A percentile compares a stretch with the other conserved stretches of the same genome.
These are phyloP conservation scores for Starmerella lactis-condensi DNA, from an alignment of 805 yeast species.

Conservation along the genomic window DNA sequence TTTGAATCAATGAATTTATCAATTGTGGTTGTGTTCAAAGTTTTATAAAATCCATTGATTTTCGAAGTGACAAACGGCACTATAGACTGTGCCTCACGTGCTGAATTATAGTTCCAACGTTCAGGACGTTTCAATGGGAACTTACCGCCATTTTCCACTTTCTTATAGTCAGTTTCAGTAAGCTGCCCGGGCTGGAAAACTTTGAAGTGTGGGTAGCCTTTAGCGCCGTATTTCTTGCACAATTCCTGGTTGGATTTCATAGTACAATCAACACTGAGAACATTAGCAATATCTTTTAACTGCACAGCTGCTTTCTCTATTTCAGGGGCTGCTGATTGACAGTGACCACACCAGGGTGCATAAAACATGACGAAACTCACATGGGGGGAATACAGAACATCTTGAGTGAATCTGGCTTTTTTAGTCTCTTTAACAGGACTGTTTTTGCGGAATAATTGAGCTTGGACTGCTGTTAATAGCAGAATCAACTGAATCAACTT, in stretches of 20 bases:
- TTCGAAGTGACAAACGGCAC: conserved; percentile 17
- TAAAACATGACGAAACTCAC: conserved; percentile 76
- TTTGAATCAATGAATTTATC: neutral
- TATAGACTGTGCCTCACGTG: conserved; percentile 18
- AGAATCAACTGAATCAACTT: no score
- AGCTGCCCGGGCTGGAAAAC: conserved; percentile 69
- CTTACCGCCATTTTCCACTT: conserved; percentile 16
- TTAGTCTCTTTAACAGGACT: conserved; percentile 14
- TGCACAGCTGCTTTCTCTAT: conserved; percentile 44
- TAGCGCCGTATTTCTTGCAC: conserved; percentile 46
- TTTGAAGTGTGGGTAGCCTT: conserved; percentile 70
- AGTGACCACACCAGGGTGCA: conserved; percentile 98
- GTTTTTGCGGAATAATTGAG: conserved; percentile 8
- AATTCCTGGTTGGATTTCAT: conserved; percentile 42
- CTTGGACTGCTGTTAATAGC: no score
- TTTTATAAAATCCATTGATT: conserved; percentile 19
- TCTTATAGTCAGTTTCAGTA: conserved; percentile 16
- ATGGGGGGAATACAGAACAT: conserved; percentile 50
- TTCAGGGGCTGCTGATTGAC: conserved; percentile 57
- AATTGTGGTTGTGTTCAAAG: conserved; percentile 9
- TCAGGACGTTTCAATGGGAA: conserved; percentile 15
- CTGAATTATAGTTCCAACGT: conserved; percentile 20
- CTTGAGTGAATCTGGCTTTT: conserved; percentile 37
- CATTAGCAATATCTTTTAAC: conserved; percentile 30
- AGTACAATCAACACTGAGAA: conserved; percentile 82